Base-by-base conservation (phyloP, 345 rosid genomes). In the Physaria fendleri region DNA sequence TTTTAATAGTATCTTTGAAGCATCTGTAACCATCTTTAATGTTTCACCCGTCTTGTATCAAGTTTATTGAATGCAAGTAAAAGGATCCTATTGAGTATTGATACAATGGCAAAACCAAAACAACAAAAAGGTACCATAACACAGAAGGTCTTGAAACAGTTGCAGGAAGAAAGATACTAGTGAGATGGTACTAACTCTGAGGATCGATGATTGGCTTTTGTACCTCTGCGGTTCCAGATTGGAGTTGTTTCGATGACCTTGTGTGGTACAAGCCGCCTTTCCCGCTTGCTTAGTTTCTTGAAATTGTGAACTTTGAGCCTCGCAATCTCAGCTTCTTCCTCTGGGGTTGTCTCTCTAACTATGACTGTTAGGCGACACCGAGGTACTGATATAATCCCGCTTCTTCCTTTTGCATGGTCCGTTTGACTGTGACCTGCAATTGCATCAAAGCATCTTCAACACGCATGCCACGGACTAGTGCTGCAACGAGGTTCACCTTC, bases 401-500 rank as follows among this genome's bases (percentile, higher is more conserved):
- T 16, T 62, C 66, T 76, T 44, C 97, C 92, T 75, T 76, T 91
- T 0, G 77, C 71, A 75, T 93, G 95, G 66, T 74, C 59, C 95
- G 77, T 67, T 87, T 87, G 66, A 85, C 66, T 0, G 88, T 85
- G 68, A 93, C 87, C 73, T 93, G 97, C 69, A 93, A 78, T 72
- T 89, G 97, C 82, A 93, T 51, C 16, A 89, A 70, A 58, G 97
- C 99, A 81, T 89, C 99, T 74, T 93, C 97, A 45, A 89, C 97
- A 10, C 88, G 88, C 99, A 89, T 87, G 53, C 99, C 97, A 46
- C 95, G 90, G 58, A 89, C 87, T 64, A 89, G 71, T 56, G 89
- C 83, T 78, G 97, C 99, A 69, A 89, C 97, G 69, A 93, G 72
- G 62, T 93, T 89, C 66, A 93, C 66, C 81, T 93, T 93, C 85